Base-by-base conservation (phyloP, 129 eudicot genomes). In the Tagetes patula region DNA sequence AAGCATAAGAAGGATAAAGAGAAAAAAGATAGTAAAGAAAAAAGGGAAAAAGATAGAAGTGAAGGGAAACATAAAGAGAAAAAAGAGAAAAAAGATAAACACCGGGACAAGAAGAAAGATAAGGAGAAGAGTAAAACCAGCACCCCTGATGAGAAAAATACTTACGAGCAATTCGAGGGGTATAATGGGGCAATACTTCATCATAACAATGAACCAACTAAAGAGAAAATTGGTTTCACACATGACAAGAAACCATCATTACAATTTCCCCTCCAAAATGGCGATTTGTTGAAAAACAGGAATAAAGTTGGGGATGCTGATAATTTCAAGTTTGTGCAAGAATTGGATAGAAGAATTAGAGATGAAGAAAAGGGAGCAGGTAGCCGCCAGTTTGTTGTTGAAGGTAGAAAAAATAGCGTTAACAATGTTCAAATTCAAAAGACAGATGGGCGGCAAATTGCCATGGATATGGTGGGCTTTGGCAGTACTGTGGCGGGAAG, bases 1-100 rank as follows among this genome's bases (percentile, higher is more conserved):
- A 89, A 89, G 66, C 89, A 78, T 52, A 87, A 88, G 78, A 88
- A 87, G 83, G 92, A 89, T 66, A 89, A 79, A 78, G 92, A 87
- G 47, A 89, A 82, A 72, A 82, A 73, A 76, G 91, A 89, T 60
- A 79, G 85, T 14, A 87, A 84, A 73, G 87, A 81, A n/a, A 86
- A 80, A 77, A 64, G 66, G 63, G 96, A 87, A 55, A 89, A 77
- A 69, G 87, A 83, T 56, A 84, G 74, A 82, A 85, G 86, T 36
- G 83, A 81, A 56, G 87, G 80, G 20, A 89, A 83, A 67, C 88
- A 80, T 39, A 86, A 70, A 83, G 96, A 86, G 14, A 87, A 82
- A 72, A 86, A 70, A 83, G 96, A 86, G 14, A 87, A 82, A 72
- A 89, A 86, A 64, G 96, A 89, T 40, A 87, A 89, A 70, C 81